Conservation (phyloP, 768 basidiomycete genomes). For the Daedalea quercina region DNA sequence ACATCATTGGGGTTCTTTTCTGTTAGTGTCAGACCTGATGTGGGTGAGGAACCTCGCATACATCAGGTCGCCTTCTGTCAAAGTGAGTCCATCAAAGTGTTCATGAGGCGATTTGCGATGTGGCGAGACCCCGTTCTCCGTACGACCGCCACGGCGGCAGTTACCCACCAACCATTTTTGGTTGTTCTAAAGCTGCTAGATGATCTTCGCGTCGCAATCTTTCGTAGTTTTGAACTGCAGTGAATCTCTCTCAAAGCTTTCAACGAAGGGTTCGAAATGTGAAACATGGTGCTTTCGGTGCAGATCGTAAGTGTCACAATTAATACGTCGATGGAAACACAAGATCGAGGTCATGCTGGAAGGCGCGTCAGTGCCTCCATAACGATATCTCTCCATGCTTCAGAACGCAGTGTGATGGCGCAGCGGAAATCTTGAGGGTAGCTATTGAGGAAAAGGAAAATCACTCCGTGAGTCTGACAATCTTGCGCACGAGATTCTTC, state of each 20-base stretch:
- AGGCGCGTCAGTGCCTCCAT: not conserved
- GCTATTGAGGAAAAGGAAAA: not conserved
- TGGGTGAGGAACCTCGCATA: not conserved
- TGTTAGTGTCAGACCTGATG: not conserved
- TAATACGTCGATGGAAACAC: slow-evolving; percentile 6
- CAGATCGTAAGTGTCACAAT: slow-evolving; percentile 8
- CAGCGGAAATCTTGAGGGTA: not conserved
- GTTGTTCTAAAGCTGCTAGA: too few relatives aligned
- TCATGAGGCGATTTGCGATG: too few relatives aligned
- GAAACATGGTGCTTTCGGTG: slow-evolving; percentile 1
- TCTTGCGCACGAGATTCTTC: not conserved
- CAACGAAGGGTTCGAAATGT: too few relatives aligned
- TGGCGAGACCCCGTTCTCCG: too few relatives aligned
- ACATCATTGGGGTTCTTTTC: slow-evolving; percentile 2
- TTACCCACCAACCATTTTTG: too few relatives aligned
- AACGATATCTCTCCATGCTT: slow-evolving; percentile 8
- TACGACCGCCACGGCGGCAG: too few relatives aligned
- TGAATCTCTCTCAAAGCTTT: too few relatives aligned
- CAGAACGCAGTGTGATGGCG: not conserved
- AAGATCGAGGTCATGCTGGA: slow-evolving; percentile 7
- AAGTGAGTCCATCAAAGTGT: too few relatives aligned
- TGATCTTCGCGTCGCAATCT: too few relatives aligned
- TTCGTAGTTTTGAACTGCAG: too few relatives aligned
- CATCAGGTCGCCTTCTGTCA: too few relatives aligned
- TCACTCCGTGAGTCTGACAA: not conserved